Conservation (phyloP, 129 eudicot species). For the Artemisia tridentata region DNA sequence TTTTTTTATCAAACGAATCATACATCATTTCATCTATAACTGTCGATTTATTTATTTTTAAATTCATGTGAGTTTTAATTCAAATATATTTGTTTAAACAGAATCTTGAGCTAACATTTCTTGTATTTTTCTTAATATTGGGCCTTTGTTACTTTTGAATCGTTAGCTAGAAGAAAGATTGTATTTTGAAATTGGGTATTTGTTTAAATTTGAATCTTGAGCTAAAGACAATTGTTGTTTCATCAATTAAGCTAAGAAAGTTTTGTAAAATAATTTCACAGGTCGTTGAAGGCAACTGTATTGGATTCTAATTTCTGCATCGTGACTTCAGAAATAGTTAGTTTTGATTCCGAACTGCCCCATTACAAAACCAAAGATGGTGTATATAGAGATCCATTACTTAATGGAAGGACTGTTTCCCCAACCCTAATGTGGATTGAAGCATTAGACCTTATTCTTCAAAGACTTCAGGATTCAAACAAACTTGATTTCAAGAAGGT, state of each 20-base stretch:
- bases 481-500: slow-evolving; percentile 65
- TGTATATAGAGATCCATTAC: slow-evolving; percentile 66
- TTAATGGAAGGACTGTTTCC: slow-evolving; percentile 74
- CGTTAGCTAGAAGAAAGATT: background rate
- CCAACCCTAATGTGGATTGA: slow-evolving; percentile 97
- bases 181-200: background rate
- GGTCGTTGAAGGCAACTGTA: slow-evolving; percentile 90
- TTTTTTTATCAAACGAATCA: too few relatives aligned
- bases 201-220: background rate
- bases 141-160: background rate
- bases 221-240: slow-evolving; percentile 1
- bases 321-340: slow-evolving; percentile 51
- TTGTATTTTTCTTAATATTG: background rate
- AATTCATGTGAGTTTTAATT: too few relatives aligned
- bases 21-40: too few relatives aligned
- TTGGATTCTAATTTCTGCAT: slow-evolving; percentile 71
- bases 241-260: background rate
- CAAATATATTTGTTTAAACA: slow-evolving; percentile 10
- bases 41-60: too few relatives aligned
- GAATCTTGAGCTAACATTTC: too few relatives aligned
- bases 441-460: slow-evolving; percentile 75
- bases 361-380: slow-evolving; percentile 94
- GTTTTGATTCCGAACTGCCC: slow-evolving; percentile 76
- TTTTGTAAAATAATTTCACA: slow-evolving; percentile 24
- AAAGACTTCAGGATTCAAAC: slow-evolving; percentile 49